Conservation (phyloP, 805 yeast genomes). For the Candida ulmi region DNA sequence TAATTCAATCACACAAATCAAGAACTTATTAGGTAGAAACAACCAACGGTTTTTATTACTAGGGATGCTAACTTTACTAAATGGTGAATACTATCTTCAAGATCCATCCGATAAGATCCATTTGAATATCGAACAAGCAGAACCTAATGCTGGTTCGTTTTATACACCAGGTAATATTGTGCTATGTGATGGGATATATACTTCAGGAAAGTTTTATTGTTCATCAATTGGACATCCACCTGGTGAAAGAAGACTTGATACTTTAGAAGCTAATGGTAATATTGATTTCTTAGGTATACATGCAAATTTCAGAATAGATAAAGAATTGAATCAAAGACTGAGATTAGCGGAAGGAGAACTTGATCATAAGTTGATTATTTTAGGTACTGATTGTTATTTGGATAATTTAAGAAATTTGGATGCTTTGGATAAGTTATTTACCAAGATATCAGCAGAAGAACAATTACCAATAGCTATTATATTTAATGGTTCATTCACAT, state of each 20-base stretch:
- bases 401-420: conserved; percentile 55
- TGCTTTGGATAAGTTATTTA: conserved; percentile 60
- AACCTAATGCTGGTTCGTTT: conserved; percentile 58
- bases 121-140: conserved; percentile 56
- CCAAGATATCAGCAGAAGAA: conserved; percentile 45
- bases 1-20: conserved; percentile 58
- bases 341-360: conserved; percentile 50
- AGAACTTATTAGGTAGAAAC: conserved; percentile 81
- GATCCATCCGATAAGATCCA: conserved; percentile 70
- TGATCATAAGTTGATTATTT: conserved; percentile 55
- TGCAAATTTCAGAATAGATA: conserved; percentile 54
- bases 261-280: conserved; percentile 71
- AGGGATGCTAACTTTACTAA: conserved; percentile 64
- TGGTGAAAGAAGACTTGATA: conserved; percentile 63
- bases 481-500: conserved; percentile 74
- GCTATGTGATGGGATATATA: conserved; percentile 80
- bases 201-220: conserved; percentile 64
- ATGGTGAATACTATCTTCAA: conserved; percentile 71
- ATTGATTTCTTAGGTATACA: conserved; percentile 60
- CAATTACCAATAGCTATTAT: conserved; percentile 62
- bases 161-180: conserved; percentile 72
- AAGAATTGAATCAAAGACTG: conserved; percentile 48
- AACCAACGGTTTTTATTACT: conserved; percentile 70
- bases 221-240: conserved; percentile 83
- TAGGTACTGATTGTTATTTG: conserved; percentile 72